Evolutionary conservation across 805 yeast species (phyloP).

Genomic region (Ogataea trehalophila): DNA sequence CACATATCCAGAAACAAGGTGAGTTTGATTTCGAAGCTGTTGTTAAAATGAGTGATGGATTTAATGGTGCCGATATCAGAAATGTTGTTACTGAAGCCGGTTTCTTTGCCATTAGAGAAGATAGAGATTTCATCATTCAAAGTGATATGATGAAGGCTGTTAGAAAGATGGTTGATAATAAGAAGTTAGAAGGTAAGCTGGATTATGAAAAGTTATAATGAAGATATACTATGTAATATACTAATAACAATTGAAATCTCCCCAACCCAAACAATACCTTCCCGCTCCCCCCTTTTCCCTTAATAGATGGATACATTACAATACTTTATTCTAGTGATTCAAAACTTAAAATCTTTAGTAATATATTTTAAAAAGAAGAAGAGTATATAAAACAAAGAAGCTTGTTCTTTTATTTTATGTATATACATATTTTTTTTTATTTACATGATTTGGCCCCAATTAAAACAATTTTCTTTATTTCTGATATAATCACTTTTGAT

Average conservation of each 20-base stretch:
- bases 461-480: neutral
- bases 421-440: no score
- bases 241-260: neutral
- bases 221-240: neutral
- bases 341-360: no score
- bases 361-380: no score
- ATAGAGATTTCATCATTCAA: slow-evolving; percentile 89
- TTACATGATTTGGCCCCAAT: neutral
- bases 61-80: slow-evolving; percentile 97
- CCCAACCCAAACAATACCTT: no score
- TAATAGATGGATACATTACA: no score
- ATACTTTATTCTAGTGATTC: no score
- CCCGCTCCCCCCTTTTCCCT: no score
- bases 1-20: slow-evolving; percentile 82
- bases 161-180: slow-evolving; percentile 92
- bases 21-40: slow-evolving; percentile 96
- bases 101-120: slow-evolving; percentile 96
- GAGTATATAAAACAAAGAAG: no score
- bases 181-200: slow-evolving; percentile 93
- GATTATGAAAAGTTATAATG: slow-evolving; percentile 88
- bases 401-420: no score
- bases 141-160: slow-evolving; percentile 97
- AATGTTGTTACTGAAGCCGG: slow-evolving; percentile 98
- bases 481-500: neutral
- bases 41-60: slow-evolving; percentile 98